Base-by-base conservation (phyloP, 176 grass and related monocot species). In the Zoysia japonica region DNA sequence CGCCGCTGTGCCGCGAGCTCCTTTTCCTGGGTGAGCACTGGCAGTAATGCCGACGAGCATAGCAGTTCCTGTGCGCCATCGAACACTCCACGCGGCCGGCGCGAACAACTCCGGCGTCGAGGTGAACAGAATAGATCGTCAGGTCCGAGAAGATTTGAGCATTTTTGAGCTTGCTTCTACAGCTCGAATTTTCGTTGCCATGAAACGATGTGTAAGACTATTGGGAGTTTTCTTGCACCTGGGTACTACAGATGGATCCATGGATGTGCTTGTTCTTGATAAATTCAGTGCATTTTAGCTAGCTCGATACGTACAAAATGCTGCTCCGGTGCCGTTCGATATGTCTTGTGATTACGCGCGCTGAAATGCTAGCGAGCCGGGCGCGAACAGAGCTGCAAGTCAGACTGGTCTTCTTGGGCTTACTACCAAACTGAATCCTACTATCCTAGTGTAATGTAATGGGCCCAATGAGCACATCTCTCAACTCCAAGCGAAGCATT, bases 71-170 rank as follows among this genome's bases (percentile, higher is more conserved):
- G 19, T 68, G 48, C 69, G 46, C 6, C 54, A 39, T 78, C 9
- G 56, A 68, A 57, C 67, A 48, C 10, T 12, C 50, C 1, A 14
- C 11, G 2, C 19, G 45, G 16, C 72, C 4, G 72, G 60, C 73
- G 52, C 47, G 38, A 16, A 6, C 54, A 13, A 20, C 46, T 47
- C 47, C 7, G 46, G 19, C 11, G 56, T 4, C 11, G 38, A 5
- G 70, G 60, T 36, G 59, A 61, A 35, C 59, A 35, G 50, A 56
- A 35, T 55, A 45, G 82, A 48, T 35, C 65, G n/a, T 11, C 63
- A 20, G 16, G 45, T 45, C 28, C 45, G 55, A 47, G 75, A 35
- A 53, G 74, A 19, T 78, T 55, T 2, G 67, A 65, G 47, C 83
- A 3, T 20, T 70, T 85, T 53, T 53, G 28, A 45, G 74, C 54